Evolutionary conservation across 2,329 filamentous ascomycete genomes (phyloP).

Genomic region (Colletotrichum cordylinicola): DNA sequence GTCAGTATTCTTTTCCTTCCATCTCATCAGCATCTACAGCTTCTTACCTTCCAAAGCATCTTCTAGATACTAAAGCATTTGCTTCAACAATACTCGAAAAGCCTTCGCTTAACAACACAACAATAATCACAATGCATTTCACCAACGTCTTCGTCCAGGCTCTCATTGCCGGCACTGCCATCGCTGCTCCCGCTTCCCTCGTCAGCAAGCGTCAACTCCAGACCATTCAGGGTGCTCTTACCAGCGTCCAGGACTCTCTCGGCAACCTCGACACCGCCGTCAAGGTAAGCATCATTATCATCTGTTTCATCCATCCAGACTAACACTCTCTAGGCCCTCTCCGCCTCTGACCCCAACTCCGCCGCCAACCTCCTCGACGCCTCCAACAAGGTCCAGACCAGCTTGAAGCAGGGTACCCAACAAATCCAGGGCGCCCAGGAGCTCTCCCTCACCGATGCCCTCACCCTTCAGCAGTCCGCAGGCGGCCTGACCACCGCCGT

Average conservation of each 20-base stretch:
- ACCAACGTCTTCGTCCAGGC: constrained; percentile 50
- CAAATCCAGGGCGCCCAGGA: constrained; percentile 31
- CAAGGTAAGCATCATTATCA: background rate
- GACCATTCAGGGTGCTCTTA: constrained; percentile 64
- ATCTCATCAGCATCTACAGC: constrained; percentile 8
- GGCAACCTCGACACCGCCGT: constrained; percentile 51
- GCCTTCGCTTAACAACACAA: background rate
- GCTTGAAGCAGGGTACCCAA: constrained; percentile 24
- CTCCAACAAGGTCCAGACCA: constrained; percentile 26
- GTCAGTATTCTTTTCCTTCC: no score
- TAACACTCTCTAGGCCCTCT: constrained; percentile 23
- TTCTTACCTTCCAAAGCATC: background rate
- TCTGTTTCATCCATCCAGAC: rapidly evolving
- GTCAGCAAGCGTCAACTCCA: constrained; percentile 47
- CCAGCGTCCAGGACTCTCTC: constrained; percentile 62
- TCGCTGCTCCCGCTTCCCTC: constrained; percentile 34
- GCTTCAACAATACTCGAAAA: background rate
- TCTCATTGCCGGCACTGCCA: constrained; percentile 56
- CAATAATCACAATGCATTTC: constrained; percentile 28
- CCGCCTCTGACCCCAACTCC: constrained; percentile 55
- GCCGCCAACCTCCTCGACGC: constrained; percentile 37
- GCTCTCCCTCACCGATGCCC: constrained; percentile 27
- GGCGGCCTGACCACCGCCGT: constrained; percentile 25
- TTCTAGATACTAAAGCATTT: background rate
- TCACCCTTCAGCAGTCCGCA: constrained; percentile 26